phyloP scores from a whole-genome alignment of 257 asterid species.

The Striga asiatica region DNA sequence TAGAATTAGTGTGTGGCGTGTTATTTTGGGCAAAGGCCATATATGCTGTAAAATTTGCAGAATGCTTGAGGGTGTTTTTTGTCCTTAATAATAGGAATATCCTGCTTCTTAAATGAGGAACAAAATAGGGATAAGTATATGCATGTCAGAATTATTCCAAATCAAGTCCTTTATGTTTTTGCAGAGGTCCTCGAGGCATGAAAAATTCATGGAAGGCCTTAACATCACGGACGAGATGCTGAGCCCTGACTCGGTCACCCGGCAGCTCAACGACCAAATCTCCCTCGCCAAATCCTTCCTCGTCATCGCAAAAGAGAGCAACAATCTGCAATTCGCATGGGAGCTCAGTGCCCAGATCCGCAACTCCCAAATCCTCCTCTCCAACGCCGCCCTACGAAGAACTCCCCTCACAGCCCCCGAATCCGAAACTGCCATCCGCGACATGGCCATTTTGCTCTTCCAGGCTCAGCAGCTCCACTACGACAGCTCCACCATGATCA shows the following conservation, averaged over 20 bases:
- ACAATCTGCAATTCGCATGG: constrained; percentile 61
- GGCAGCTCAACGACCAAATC: constrained; percentile 62
- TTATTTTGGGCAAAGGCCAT: too few relatives aligned
- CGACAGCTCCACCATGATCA: constrained; percentile 55
- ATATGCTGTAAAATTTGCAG: too few relatives aligned
- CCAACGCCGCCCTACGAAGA: constrained; percentile 45
- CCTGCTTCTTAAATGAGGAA: too few relatives aligned
- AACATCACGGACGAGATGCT: constrained; percentile 53
- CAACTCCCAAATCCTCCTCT: constrained; percentile 44
- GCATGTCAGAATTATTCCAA: too few relatives aligned
- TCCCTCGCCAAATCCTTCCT: constrained; percentile 49
- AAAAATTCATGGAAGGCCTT: constrained; percentile 40
- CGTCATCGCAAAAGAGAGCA: constrained; percentile 52
- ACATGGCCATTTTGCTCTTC: constrained; percentile 52
- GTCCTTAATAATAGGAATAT: too few relatives aligned
- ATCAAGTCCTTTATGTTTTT: too few relatives aligned
- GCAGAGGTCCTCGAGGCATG: constrained; percentile 38
- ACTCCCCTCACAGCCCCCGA: constrained; percentile 43
- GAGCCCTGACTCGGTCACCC: constrained; percentile 40
- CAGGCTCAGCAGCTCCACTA: constrained; percentile 61
- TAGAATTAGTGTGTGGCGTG: too few relatives aligned
- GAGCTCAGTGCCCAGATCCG: constrained; percentile 59
- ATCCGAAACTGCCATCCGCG: constrained; percentile 49
- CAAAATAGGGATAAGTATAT: too few relatives aligned
- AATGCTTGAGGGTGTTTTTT: too few relatives aligned